These are phyloP conservation scores for Allium cepa DNA, from an alignment of 106 monocot species.

Conservation along the genomic window DNA sequence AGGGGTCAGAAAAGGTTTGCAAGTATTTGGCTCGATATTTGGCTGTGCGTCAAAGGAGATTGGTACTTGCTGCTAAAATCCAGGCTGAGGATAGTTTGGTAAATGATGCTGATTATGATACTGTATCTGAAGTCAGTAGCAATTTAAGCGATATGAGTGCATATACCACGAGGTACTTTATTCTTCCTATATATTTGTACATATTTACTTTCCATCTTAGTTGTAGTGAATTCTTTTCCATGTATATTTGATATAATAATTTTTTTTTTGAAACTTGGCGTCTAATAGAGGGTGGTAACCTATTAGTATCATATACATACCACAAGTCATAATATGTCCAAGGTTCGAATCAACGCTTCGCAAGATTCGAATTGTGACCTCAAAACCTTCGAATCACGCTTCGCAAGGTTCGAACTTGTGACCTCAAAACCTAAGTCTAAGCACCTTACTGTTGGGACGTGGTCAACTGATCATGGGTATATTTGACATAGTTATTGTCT, in stretches of 20 bases:
- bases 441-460: too few species aligned
- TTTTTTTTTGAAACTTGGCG: background rate
- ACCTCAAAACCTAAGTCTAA: too few species aligned
- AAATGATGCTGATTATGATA: constrained; percentile 66
- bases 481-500: too few species aligned
- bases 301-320: too few species aligned
- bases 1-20: constrained; percentile 68
- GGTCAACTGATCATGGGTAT: too few species aligned
- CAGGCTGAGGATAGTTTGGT: constrained; percentile 41
- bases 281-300: too few species aligned
- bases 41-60: constrained; percentile 86
- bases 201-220: background rate
- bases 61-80: constrained; percentile 69
- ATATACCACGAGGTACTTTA: constrained; percentile 65
- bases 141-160: constrained; percentile 89
- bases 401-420: too few species aligned
- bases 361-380: too few species aligned
- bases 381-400: too few species aligned
- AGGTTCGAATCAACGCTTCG: too few species aligned
- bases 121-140: constrained; percentile 74
- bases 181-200: background rate
- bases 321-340: too few species aligned
- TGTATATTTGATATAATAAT: background rate
- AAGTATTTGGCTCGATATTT: constrained; percentile 83
- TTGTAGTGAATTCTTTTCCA: background rate